Base-by-base conservation (phyloP, 106 monocot species). In the Dioscorea alata region DNA sequence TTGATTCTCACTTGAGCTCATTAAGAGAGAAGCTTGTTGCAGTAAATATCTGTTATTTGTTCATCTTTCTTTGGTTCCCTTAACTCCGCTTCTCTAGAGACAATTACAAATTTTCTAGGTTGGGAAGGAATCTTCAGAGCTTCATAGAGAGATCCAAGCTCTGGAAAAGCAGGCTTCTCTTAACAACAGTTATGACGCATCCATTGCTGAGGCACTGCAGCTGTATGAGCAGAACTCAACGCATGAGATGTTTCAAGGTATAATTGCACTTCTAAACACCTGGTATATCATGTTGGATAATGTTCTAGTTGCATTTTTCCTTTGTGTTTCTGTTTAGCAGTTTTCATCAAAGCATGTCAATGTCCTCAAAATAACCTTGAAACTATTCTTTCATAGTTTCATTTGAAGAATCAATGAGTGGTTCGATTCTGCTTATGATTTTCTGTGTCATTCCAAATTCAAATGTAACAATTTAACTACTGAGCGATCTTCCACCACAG, bases 11-110 rank as follows among this genome's bases (percentile, higher is more conserved):
- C 64, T 72, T 94, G 67, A 67, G 76, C 21, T 82, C 70, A 15
- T 78, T 90, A 71, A 90, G 94, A 78, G 69, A 69, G 42, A 87
- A 85, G 60, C 90, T 94, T 69, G 56, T 61, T 60, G 61, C 17
- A 31, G 94, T 94, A 84, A 80, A 82, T 33, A 62, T 34, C 17
- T 61, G 20, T 42, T 48, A 24, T 33, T 1, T 68, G 25, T 71
- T 57, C 21, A 32, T 54, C 6, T 25, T 52, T n/a, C 48, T 48
- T 14, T 70, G 24, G 0, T 57, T 33, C 60, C 51, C 33, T 51
- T 8, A 69, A 48, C 22, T 69, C 5, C 12, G 35, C 57, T 12
- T 59, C 60, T 31, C 25, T 17, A 64, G 70, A 13, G 6, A 32
- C 32, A 52, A 19, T 8, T 8, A 21, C 17, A 22, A 57, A 13